phyloP scores from a whole-genome alignment of 371 early-diverging fungal genomes.

The Umbelopsis sp. region DNA sequence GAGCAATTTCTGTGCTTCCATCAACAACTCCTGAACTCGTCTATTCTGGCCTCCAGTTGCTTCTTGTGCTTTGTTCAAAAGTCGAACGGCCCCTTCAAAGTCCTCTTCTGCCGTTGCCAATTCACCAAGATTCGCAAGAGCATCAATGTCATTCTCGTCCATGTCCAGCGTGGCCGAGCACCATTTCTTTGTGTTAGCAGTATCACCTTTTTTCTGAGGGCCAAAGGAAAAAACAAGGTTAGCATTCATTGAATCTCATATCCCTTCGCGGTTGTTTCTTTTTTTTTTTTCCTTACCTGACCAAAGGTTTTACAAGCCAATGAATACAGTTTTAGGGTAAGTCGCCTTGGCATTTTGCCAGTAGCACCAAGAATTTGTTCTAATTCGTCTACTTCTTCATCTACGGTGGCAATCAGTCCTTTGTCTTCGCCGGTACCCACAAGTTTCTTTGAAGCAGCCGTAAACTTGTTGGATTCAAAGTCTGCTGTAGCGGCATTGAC shows the following conservation, averaged over 20 bases:
- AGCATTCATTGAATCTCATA: background rate
- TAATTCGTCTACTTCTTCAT: slow-evolving; percentile 44
- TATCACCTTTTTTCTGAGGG: slow-evolving; percentile 31
- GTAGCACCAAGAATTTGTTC: slow-evolving; percentile 36
- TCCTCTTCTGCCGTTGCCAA: slow-evolving; percentile 68
- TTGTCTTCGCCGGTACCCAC: slow-evolving; percentile 46
- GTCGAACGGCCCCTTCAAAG: slow-evolving; percentile 74
- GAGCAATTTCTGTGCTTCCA: slow-evolving; percentile 70
- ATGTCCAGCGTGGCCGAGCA: slow-evolving; percentile 59
- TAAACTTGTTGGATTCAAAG: slow-evolving; percentile 61
- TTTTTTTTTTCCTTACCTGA: slow-evolving; percentile 42
- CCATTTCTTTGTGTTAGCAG: slow-evolving; percentile 55
- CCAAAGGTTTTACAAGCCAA: slow-evolving; percentile 66
- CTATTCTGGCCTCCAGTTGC: slow-evolving; percentile 60
- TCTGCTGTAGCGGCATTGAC: slow-evolving; percentile 64
- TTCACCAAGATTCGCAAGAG: slow-evolving; percentile 73
- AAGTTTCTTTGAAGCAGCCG: slow-evolving; percentile 68
- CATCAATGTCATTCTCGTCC: slow-evolving; percentile 71
- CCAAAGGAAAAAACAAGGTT: slow-evolving; percentile 15
- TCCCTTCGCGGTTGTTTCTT: too few species aligned
- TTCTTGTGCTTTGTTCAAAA: slow-evolving; percentile 75
- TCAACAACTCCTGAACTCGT: slow-evolving; percentile 58
- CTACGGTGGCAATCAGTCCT: slow-evolving; percentile 55
- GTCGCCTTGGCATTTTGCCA: slow-evolving; percentile 53
- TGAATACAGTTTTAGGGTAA: slow-evolving; percentile 58